phyloP scores from a whole-genome alignment of 2,329 filamentous ascomycete genomes.

The Arthrobotrys sphaeroides region DNA sequence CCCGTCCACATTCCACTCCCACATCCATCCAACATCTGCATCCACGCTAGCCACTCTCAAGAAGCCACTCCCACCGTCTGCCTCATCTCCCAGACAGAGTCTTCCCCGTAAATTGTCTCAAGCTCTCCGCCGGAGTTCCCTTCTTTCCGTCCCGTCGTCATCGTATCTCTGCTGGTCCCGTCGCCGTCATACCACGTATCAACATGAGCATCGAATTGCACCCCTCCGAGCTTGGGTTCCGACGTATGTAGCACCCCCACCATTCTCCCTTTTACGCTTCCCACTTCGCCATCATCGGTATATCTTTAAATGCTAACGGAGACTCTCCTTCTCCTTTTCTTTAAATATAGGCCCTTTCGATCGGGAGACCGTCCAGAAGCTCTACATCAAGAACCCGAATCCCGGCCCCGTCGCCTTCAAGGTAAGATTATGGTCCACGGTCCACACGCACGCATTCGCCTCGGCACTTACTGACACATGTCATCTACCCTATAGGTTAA shows the following conservation, averaged over 20 bases:
- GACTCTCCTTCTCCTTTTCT: conserved; percentile 6
- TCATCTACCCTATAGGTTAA: conserved; percentile 75
- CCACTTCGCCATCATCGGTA: conserved; percentile 64
- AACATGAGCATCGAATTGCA: conserved; percentile 95
- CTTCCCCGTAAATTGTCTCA: conserved; percentile 26
- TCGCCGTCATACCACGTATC: conserved; percentile 49
- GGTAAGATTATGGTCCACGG: conserved; percentile 63
- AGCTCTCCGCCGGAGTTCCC: background rate
- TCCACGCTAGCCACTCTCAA: background rate
- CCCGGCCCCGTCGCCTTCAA: conserved; percentile 74
- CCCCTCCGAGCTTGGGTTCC: conserved; percentile 90
- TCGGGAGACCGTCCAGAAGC: conserved; percentile 71
- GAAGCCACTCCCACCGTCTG: background rate
- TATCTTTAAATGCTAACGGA: background rate
- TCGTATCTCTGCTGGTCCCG: background rate
- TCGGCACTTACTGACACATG: conserved; percentile 49
- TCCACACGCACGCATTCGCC: background rate
- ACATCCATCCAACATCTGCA: background rate
- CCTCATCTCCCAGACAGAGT: background rate
- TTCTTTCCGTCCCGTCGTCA: background rate
- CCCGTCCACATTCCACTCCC: background rate
- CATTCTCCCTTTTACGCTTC: conserved; percentile 44
- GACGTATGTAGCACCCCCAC: conserved; percentile 71
- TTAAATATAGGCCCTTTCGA: conserved; percentile 76
- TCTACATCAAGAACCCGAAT: conserved; percentile 74